Evolutionary conservation across 768 basidiomycete species (phyloP).

Genomic region (Boletales sp.): DNA sequence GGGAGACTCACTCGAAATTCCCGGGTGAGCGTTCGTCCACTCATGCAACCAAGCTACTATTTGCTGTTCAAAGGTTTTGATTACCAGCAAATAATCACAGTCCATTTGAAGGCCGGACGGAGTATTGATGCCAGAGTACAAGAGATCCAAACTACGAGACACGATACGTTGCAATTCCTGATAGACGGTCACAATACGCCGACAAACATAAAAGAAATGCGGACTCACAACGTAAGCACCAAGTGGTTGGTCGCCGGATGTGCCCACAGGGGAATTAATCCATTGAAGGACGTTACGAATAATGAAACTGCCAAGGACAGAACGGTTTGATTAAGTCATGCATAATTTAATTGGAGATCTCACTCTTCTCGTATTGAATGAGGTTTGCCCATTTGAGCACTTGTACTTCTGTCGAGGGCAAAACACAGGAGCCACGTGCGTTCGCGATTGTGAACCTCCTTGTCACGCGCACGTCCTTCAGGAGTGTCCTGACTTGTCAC

Average conservation of each 20-base stretch:
- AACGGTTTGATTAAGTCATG: not conserved
- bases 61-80: conserved; percentile 83
- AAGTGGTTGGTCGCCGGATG: conserved; percentile 62
- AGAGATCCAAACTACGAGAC: conserved; percentile 82
- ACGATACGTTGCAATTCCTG: conserved; percentile 88
- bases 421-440: conserved; percentile 91
- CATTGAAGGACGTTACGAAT: conserved; percentile 80
- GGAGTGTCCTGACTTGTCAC: conserved; percentile 58
- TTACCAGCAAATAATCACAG: conserved; percentile 80
- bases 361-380: conserved; percentile 91
- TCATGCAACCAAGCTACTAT: conserved; percentile 60
- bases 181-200: conserved; percentile 1
- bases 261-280: conserved; percentile 63
- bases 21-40: conserved; percentile 30
- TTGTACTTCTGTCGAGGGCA: conserved; percentile 81
- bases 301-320: conserved; percentile 55
- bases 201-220: not conserved
- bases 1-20: conserved; percentile 15
- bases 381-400: conserved; percentile 97
- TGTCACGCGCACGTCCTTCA: conserved; percentile 76
- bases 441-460: conserved; percentile 91
- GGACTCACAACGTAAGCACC: conserved; percentile 70
- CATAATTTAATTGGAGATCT: conserved; percentile 29
- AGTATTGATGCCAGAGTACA: conserved; percentile 80
- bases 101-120: conserved; percentile 80